Evolutionary conservation across 495 filamentous ascomycete species (phyloP).

Genomic region (Pseudevernia furfuracea): DNA sequence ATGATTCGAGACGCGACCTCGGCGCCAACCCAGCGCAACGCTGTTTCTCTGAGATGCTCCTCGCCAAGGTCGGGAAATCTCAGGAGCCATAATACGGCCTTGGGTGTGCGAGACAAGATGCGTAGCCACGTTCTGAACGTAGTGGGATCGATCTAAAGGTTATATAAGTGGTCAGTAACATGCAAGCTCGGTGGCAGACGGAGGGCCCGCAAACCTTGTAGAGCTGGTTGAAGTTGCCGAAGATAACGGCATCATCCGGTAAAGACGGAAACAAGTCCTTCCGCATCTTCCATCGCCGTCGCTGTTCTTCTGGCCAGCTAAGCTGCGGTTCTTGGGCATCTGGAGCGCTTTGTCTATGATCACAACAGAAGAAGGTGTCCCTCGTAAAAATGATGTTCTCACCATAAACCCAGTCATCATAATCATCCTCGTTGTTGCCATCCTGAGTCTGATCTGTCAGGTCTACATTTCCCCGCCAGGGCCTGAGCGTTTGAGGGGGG

Average conservation of each 20-base stretch:
- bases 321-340: slow-evolving; percentile 54
- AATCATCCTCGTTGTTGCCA: slow-evolving; percentile 54
- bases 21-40: slow-evolving; percentile 72
- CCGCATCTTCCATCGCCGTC: slow-evolving; percentile 82
- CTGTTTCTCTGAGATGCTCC: slow-evolving; percentile 70
- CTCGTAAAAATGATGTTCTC: slow-evolving; percentile 93
- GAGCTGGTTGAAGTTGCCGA: slow-evolving; percentile 97
- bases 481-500: slow-evolving; percentile 71
- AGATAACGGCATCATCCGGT: slow-evolving; percentile 76
- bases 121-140: slow-evolving; percentile 96
- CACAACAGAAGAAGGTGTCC: slow-evolving; percentile 99
- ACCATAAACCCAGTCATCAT: slow-evolving; percentile 82
- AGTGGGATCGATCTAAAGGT: slow-evolving; percentile 81
- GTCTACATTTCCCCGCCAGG: slow-evolving; percentile 63
- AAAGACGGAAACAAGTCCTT: slow-evolving; percentile 88
- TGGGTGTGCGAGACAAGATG: slow-evolving; percentile 78
- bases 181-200: slow-evolving; percentile 5
- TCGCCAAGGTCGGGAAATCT: slow-evolving; percentile 95
- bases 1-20: slow-evolving; percentile 85
- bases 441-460: slow-evolving; percentile 65
- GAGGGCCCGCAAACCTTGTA: slow-evolving; percentile 69
- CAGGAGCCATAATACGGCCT: slow-evolving; percentile 89
- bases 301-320: slow-evolving; percentile 81
- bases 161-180: slow-evolving; percentile 19
- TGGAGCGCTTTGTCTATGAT: slow-evolving; percentile 89